A percentile compares a stretch with the other conserved stretches of the same genome.
Evolutionary conservation across 2,329 filamentous ascomycete species (phyloP).

Genomic region (Trematosphaeria pertusa): DNA sequence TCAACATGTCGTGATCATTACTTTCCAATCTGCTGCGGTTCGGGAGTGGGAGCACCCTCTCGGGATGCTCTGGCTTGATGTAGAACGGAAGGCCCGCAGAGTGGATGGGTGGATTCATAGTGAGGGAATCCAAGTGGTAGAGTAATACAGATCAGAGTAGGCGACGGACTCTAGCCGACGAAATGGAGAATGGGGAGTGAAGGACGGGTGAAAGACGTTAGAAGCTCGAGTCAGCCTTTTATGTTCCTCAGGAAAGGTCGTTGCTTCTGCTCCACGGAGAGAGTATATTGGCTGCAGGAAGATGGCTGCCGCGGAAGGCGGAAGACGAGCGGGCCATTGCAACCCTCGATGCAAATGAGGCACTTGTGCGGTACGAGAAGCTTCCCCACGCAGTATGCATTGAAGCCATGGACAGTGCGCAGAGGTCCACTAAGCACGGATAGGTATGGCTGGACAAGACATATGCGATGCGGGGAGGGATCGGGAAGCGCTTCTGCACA

Average conservation of each 20-base stretch:
- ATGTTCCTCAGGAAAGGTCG: slow-evolving; percentile 10
- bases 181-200: neutral
- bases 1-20: too few relatives aligned
- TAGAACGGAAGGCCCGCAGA: too few relatives aligned
- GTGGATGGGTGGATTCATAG: too few relatives aligned
- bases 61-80: too few relatives aligned
- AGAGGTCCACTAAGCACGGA: neutral
- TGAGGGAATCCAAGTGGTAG: too few relatives aligned
- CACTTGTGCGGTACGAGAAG: too few relatives aligned
- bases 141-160: too few relatives aligned
- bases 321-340: slow-evolving; percentile 10
- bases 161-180: too few relatives aligned
- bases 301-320: slow-evolving; percentile 12
- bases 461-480: too few relatives aligned
- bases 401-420: neutral
- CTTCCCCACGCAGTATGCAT: slow-evolving; percentile 8
- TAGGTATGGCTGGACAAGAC: neutral
- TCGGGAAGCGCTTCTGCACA: too few relatives aligned
- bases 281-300: slow-evolving; percentile 5
- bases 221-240: slow-evolving; percentile 9
- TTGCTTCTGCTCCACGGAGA: slow-evolving; percentile 7
- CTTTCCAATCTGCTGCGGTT: too few relatives aligned
- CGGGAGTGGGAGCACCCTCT: too few relatives aligned
- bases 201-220: slow-evolving; percentile 1
- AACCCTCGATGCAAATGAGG: slow-evolving; percentile 8